Percentiles rank a stretch among this genome's conserved stretches.
phyloP scores from a whole-genome alignment of 2,329 filamentous ascomycete genomes.

The Talaromyces sp. region DNA sequence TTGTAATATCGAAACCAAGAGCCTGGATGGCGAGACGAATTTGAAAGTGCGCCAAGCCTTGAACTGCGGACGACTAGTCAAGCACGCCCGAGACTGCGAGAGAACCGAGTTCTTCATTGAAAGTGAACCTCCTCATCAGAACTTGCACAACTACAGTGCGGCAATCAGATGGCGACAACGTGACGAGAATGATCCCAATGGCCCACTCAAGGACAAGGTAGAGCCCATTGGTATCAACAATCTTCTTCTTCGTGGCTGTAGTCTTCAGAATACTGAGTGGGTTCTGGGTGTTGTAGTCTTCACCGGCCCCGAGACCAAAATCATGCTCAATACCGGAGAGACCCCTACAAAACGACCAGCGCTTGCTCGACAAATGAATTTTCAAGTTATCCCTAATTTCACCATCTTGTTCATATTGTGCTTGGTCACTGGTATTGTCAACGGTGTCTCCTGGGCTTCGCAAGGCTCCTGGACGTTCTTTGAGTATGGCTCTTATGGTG shows the following conservation, averaged over 20 bases:
- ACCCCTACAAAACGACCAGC: constrained; percentile 91
- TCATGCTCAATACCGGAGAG: constrained; percentile 97
- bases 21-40: constrained; percentile 95
- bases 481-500: constrained; percentile 80
- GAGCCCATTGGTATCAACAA: constrained; percentile 96
- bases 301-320: constrained; percentile 95
- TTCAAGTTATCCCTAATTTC: constrained; percentile 97
- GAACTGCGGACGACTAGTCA: constrained; percentile 76
- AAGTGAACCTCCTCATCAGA: constrained; percentile 87
- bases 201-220: constrained; percentile 71
- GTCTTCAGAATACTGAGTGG: constrained; percentile 94
- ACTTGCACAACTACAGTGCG: constrained; percentile 92
- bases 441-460: constrained; percentile 76
- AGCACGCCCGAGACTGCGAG: constrained; percentile 90
- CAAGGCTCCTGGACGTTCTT: constrained; percentile 77
- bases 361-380: constrained; percentile 91
- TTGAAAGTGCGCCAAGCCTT: constrained; percentile 91
- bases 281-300: constrained; percentile 88
- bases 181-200: constrained; percentile 62
- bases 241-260: constrained; percentile 86
- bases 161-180: constrained; percentile 82
- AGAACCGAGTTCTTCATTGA: constrained; percentile 82
- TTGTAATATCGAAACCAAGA: constrained; percentile 98
- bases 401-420: constrained; percentile 86
- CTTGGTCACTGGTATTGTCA: constrained; percentile 76